phyloP scores from a whole-genome alignment of 441 rosid species.

The Syzygium malaccense region DNA sequence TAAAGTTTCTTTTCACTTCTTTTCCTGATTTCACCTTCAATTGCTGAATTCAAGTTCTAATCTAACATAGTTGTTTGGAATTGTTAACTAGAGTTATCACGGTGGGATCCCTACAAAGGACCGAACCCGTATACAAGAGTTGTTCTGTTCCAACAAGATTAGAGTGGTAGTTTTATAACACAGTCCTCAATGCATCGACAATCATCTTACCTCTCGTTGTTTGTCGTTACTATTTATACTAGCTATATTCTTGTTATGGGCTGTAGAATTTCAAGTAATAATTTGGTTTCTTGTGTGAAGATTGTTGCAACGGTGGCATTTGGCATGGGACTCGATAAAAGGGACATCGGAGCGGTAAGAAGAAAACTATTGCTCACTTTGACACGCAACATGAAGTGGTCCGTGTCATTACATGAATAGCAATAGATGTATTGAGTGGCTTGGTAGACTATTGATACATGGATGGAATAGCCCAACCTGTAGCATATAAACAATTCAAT shows the following conservation, averaged over 20 bases:
- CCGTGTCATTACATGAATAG: not conserved
- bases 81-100: conserved; percentile 63
- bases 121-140: conserved; percentile 66
- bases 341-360: conserved; percentile 95
- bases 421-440: not conserved
- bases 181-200: not conserved
- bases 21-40: not conserved
- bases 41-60: not conserved
- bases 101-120: conserved; percentile 76
- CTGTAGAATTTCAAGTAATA: not conserved
- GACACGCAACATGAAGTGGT: not conserved
- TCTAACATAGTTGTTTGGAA: conserved; percentile 18
- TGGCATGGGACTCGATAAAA: conserved; percentile 98
- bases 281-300: conserved; percentile 27
- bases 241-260: not conserved
- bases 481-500: not conserved
- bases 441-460: not conserved
- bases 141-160: conserved; percentile 88
- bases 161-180: conserved; percentile 50
- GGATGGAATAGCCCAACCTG: not conserved
- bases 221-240: not conserved
- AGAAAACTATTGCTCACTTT: not conserved
- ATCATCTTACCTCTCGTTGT: not conserved
- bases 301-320: conserved; percentile 99
- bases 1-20: not conserved